phyloP scores from a whole-genome alignment of 2,329 filamentous ascomycete genomes.

The Trichoderma guizhouense region DNA sequence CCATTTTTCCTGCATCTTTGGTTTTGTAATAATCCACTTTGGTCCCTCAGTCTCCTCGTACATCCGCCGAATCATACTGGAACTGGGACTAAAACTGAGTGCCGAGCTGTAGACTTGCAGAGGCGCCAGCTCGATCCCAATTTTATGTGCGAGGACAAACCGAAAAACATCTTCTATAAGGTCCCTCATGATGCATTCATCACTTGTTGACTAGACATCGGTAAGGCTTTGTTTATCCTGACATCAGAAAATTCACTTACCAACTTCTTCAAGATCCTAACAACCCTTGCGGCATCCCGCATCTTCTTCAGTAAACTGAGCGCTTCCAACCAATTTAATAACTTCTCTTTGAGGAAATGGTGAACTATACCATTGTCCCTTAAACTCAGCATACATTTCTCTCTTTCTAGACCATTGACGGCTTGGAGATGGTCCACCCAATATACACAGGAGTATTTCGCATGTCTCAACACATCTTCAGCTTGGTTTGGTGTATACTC shows the following conservation, averaged over 20 bases:
- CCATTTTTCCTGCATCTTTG: background rate
- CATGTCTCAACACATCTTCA: slow-evolving; percentile 14
- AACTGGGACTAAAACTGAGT: slow-evolving; percentile 31
- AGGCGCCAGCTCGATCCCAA: slow-evolving; percentile 27
- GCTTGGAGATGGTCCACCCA: slow-evolving; percentile 24
- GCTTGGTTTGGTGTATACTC: background rate
- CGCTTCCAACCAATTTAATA: slow-evolving; percentile 43
- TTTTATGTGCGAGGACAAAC: slow-evolving; percentile 27
- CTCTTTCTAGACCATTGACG: background rate
- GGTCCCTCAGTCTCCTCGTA: slow-evolving; percentile 18
- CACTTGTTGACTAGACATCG: background rate
- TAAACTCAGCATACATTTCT: background rate
- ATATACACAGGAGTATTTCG: slow-evolving; percentile 23
- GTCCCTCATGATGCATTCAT: background rate
- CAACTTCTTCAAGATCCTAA: slow-evolving; percentile 16
- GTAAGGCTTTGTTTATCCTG: background rate
- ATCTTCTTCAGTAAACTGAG: slow-evolving; percentile 34
- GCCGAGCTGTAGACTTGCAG: slow-evolving; percentile 33
- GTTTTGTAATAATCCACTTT: background rate
- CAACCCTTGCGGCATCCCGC: slow-evolving; percentile 20
- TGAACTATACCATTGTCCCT: slow-evolving; percentile 20
- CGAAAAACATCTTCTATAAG: slow-evolving; percentile 30
- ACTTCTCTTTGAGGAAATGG: slow-evolving; percentile 34
- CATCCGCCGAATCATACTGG: slow-evolving; percentile 22
- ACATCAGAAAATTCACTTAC: background rate